These are phyloP conservation scores for Clonostachys chloroleuca DNA, from an alignment of 2,329 filamentous ascomycete genomes.

Conservation along the genomic window DNA sequence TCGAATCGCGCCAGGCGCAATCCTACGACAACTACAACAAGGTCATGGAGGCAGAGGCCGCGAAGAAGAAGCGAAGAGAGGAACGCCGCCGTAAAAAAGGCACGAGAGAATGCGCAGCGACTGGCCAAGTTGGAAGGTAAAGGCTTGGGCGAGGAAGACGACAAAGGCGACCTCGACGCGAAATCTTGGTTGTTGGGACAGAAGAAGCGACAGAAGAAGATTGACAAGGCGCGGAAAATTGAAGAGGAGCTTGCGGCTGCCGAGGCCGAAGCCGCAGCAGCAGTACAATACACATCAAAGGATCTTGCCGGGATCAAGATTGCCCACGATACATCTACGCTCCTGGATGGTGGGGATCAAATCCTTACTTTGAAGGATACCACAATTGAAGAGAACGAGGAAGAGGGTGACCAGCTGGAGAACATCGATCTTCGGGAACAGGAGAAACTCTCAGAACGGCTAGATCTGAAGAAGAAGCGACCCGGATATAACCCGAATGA, in stretches of 20 bases:
- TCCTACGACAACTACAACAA: slow-evolving; percentile 70
- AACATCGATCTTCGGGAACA: slow-evolving; percentile 68
- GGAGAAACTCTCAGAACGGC: slow-evolving; percentile 68
- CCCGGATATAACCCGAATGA: slow-evolving; percentile 82
- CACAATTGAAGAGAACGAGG: slow-evolving; percentile 70
- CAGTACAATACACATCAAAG: slow-evolving; percentile 70
- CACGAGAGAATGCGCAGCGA: slow-evolving; percentile 77
- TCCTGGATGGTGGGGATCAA: slow-evolving; percentile 81
- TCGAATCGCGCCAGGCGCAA: slow-evolving; percentile 74
- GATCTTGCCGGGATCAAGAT: slow-evolving; percentile 91
- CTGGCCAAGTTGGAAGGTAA: slow-evolving; percentile 74
- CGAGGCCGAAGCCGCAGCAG: slow-evolving; percentile 61
- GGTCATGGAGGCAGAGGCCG: slow-evolving; percentile 63
- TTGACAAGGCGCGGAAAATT: slow-evolving; percentile 67
- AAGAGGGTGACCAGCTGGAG: slow-evolving; percentile 87
- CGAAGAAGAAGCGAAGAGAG: slow-evolving; percentile 77
- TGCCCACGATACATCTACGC: slow-evolving; percentile 77
- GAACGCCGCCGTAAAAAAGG: slow-evolving; percentile 80
- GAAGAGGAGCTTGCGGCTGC: slow-evolving; percentile 78
- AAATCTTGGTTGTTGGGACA: slow-evolving; percentile 83
- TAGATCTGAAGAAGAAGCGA: slow-evolving; percentile 87
- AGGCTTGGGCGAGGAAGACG: slow-evolving; percentile 73
- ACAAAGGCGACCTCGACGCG: slow-evolving; percentile 65
- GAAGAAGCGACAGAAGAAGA: slow-evolving; percentile 92
- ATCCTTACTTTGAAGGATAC: slow-evolving; percentile 93